A percentile compares a stretch with the other conserved stretches of the same genome.
phyloP scores from a whole-genome alignment of 1,284 basidiomycete genomes.

The Lignosus rhinocerotis region DNA sequence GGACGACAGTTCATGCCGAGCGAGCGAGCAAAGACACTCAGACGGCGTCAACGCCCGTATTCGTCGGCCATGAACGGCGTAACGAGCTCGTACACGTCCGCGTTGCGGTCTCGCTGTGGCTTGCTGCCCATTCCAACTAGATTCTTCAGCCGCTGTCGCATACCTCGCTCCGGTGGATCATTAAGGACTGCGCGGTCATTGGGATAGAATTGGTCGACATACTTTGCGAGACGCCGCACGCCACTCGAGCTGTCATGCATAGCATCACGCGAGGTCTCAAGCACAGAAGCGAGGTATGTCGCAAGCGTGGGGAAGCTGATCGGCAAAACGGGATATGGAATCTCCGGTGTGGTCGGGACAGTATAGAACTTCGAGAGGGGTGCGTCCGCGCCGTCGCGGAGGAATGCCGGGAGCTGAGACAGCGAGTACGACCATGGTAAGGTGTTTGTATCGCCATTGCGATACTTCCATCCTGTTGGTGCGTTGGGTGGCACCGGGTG shows the following conservation, averaged over 20 bases:
- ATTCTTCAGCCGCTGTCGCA: constrained; percentile 53
- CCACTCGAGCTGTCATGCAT: constrained; percentile 57
- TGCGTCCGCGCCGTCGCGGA: constrained; percentile 63
- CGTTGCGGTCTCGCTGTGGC: constrained; percentile 53
- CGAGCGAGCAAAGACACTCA: too few relatives aligned
- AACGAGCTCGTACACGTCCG: constrained; percentile 75
- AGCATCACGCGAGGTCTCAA: constrained; percentile 66
- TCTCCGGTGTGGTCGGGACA: constrained; percentile 56
- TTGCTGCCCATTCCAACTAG: constrained; percentile 58
- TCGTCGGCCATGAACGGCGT: constrained; percentile 63
- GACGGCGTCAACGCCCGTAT: constrained; percentile 13
- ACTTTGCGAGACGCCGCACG: constrained; percentile 65
- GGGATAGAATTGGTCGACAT: constrained; percentile 63
- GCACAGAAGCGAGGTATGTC: constrained; percentile 67
- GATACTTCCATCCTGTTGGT: constrained; percentile 48
- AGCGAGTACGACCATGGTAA: constrained; percentile 73
- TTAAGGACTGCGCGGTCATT: constrained; percentile 37
- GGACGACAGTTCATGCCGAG: neutral
- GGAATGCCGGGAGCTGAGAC: constrained; percentile 55
- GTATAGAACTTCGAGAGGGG: constrained; percentile 67
- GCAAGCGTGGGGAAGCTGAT: constrained; percentile 74
- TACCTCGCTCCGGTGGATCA: constrained; percentile 38
- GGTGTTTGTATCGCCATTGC: constrained; percentile 56
- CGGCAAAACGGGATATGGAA: constrained; percentile 68
- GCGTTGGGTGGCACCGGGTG: constrained; percentile 52